Evolutionary conservation across 441 rosid species (phyloP).

Genomic region (Croton setiger): DNA sequence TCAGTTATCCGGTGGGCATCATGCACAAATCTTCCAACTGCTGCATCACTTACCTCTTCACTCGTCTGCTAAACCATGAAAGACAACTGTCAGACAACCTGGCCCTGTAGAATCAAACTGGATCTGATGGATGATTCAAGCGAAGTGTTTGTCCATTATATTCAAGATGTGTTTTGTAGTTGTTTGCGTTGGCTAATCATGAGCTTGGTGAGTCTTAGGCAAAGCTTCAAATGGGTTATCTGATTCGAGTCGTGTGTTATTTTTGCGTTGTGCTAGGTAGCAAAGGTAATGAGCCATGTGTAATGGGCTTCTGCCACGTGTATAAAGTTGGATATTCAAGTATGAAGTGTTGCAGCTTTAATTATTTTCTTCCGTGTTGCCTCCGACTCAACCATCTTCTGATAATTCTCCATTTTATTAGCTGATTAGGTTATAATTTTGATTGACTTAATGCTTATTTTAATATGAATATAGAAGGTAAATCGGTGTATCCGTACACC

Average conservation of each 20-base stretch:
- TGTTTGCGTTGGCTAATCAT: conserved; percentile 2
- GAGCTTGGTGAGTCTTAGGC: background rate
- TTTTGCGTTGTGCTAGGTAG: conserved; percentile 3
- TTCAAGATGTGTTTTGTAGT: conserved; percentile 11
- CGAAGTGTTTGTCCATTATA: conserved; percentile 4
- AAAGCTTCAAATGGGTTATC: conserved; percentile 19
- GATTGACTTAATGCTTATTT: no score
- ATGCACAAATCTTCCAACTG: conserved; percentile 52
- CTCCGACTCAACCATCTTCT: background rate
- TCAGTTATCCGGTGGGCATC: conserved; percentile 74
- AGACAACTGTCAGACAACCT: background rate
- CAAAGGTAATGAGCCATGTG: conserved; percentile 9
- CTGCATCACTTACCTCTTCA: conserved; percentile 47
- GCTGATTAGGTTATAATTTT: no score
- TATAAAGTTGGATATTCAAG: conserved; percentile 23
- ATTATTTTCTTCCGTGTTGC: background rate
- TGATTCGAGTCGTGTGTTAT: conserved; percentile 16
- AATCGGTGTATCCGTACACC: no score
- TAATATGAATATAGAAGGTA: no score
- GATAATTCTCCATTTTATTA: background rate
- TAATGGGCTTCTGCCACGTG: conserved; percentile 19
- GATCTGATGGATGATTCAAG: background rate
- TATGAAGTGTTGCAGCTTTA: conserved; percentile 23
- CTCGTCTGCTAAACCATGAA: conserved; percentile 54
- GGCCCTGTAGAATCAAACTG: background rate